Evolutionary conservation across 2,329 filamentous ascomycete species (phyloP), one percentile per base, ranked within the genome.

Genomic region (Scytalidium sp.): DNA sequence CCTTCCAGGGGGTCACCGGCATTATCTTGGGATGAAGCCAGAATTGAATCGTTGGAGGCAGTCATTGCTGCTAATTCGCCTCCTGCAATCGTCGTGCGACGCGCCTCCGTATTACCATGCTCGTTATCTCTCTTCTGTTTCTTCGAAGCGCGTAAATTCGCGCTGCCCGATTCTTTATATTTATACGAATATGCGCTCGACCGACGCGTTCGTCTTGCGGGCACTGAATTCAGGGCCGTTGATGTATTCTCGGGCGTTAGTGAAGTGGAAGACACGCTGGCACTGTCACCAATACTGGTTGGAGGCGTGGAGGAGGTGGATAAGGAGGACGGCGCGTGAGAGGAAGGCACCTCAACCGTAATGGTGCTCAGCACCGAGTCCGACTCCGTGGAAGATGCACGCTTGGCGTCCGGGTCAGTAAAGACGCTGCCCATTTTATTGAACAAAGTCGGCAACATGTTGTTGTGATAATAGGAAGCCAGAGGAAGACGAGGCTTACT

Each of bases 121-220:
- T 43, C 29, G 13, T 72, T 70, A 36, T 74, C 66, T 25, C 67
- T 62, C 51, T 78, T 75, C 58, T 77, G 63, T 47, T 64, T 64
- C 51, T 54, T 61, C 1, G 64, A 61, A 21, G 56, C 82, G 56
- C 86, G 83, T 41, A 78, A 74, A 22, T 78, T 75, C 43, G 81
- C 87, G 56, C 84, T 83, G 50, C 75, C 78, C 46, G 87, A 72
- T 58, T 80, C 76, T 55, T 81, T 75, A 15, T 87, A 69, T 59
- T 90, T 90, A 69, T 90, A 90, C 15, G 84, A 79, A 11, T 80
- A 76, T 17, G 81, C 71, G 47, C 74, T 76, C n/a, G 69, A 60
- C 17, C 32, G 32, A 54, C 80, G 76, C 32, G 75, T 70, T 60
- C 84, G 80, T 58, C 76, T 79, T 74, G 50, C 82, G 79, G 48